These are phyloP conservation scores for Oryza punctata DNA, from an alignment of 176 grass and related monocot genomes.

Conservation along the genomic window DNA sequence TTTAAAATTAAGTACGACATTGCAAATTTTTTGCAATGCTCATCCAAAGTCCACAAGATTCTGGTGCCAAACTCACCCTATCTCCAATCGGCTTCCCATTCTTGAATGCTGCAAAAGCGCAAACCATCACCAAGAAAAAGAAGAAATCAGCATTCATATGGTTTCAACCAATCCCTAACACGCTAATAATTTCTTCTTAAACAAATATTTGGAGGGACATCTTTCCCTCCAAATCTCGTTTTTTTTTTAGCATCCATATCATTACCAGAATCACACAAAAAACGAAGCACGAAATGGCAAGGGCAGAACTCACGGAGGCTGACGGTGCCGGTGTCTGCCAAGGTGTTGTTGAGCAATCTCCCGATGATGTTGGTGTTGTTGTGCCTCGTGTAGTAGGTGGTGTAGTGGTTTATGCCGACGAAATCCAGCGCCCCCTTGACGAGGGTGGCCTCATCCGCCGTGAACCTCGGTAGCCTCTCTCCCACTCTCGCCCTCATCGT, in stretches of 20 bases:
- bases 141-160: neutral
- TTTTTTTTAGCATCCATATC: neutral
- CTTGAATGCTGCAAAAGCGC: slow-evolving; percentile 58
- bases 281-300: neutral
- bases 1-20: neutral
- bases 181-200: no score
- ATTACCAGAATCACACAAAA: neutral
- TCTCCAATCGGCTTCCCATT: slow-evolving; percentile 64
- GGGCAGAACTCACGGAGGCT: slow-evolving; percentile 64
- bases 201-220: no score
- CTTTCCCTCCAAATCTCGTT: no score
- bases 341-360: slow-evolving; percentile 51
- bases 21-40: neutral
- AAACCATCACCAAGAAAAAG: slow-evolving; percentile 11
- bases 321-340: slow-evolving; percentile 75
- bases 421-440: slow-evolving; percentile 89
- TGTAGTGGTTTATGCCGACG: slow-evolving; percentile 98
- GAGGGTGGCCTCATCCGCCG: slow-evolving; percentile 57
- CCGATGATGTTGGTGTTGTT: slow-evolving; percentile 63
- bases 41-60: neutral
- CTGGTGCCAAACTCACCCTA: slow-evolving; percentile 38
- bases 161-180: no score
- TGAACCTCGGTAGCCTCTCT: slow-evolving; percentile 71
- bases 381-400: slow-evolving; percentile 75
- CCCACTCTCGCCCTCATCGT: slow-evolving; percentile 74